These are phyloP conservation scores for Usnea hakonensis DNA, from an alignment of 495 filamentous ascomycete species.

Conservation along the genomic window DNA sequence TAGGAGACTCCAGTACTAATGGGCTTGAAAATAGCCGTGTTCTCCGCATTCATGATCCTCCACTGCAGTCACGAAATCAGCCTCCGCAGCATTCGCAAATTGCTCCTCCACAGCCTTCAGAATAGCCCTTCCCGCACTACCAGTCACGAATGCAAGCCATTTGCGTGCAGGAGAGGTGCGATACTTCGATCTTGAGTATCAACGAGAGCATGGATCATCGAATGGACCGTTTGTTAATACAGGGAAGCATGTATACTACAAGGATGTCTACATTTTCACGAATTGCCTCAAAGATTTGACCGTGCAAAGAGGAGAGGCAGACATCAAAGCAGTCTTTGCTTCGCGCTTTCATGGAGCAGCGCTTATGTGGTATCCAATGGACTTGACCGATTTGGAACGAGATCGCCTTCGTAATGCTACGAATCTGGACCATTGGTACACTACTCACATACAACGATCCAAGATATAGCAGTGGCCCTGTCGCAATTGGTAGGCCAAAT, in stretches of 20 bases:
- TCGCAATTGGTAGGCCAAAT: not conserved
- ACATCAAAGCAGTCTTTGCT: not conserved
- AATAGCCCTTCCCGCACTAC: too few relatives aligned
- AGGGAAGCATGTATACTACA: constrained; percentile 4
- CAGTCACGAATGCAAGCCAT: too few relatives aligned
- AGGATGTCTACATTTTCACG: not conserved
- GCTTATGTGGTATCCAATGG: not conserved
- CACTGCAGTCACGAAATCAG: too few relatives aligned
- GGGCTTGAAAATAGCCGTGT: too few relatives aligned
- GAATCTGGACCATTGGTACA: not conserved
- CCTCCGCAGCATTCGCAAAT: too few relatives aligned
- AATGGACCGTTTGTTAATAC: not conserved
- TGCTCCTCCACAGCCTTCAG: too few relatives aligned
- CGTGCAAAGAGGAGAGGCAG: not conserved
- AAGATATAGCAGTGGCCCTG: not conserved
- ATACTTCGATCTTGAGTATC: too few relatives aligned
- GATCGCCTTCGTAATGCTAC: not conserved
- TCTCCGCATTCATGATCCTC: too few relatives aligned
- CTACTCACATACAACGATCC: not conserved
- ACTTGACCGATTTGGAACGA: not conserved
- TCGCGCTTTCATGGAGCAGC: not conserved
- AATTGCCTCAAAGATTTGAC: not conserved
- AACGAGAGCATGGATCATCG: too few relatives aligned
- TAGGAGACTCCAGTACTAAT: too few relatives aligned
- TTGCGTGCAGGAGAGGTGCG: too few relatives aligned